Evolutionary conservation across 768 basidiomycete genomes (phyloP).

Genomic region (Roridomyces roridus): DNA sequence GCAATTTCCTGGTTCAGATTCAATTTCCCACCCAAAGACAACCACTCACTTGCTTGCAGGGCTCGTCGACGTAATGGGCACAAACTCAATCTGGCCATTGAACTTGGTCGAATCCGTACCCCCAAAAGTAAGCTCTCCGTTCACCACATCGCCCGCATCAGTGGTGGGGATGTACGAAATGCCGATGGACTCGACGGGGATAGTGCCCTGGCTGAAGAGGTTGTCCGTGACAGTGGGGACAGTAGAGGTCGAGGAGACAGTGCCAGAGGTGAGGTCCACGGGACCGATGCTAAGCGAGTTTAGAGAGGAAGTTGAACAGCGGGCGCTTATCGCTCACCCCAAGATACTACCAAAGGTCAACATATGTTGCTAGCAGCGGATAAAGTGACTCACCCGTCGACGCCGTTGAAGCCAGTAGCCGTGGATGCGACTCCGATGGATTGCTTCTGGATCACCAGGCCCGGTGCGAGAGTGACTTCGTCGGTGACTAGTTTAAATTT

Average conservation of each 20-base stretch:
- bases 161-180: constrained; percentile 61
- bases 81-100: constrained; percentile 40
- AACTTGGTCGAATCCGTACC: constrained; percentile 54
- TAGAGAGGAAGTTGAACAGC: too few species aligned
- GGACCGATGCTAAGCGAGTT: constrained; percentile 50
- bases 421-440: constrained; percentile 53
- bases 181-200: constrained; percentile 51
- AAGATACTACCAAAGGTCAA: too few species aligned
- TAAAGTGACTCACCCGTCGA: constrained; percentile 55
- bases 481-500: constrained; percentile 48
- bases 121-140: constrained; percentile 65
- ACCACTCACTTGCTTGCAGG: constrained; percentile 47
- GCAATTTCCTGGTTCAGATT: not conserved
- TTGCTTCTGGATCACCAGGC: constrained; percentile 51
- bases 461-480: constrained; percentile 47
- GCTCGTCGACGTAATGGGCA: constrained; percentile 49
- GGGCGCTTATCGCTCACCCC: too few species aligned
- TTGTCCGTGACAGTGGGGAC: constrained; percentile 68
- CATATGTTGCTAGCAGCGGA: too few species aligned
- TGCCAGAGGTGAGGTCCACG: constrained; percentile 51
- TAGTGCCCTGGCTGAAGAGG: constrained; percentile 53
- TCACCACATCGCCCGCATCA: constrained; percentile 34
- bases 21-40: too few species aligned
- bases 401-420: constrained; percentile 49
- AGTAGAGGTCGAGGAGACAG: constrained; percentile 42